Base-by-base conservation (phyloP, 2,329 filamentous ascomycete genomes). In the Trichoderma oligosporum region DNA sequence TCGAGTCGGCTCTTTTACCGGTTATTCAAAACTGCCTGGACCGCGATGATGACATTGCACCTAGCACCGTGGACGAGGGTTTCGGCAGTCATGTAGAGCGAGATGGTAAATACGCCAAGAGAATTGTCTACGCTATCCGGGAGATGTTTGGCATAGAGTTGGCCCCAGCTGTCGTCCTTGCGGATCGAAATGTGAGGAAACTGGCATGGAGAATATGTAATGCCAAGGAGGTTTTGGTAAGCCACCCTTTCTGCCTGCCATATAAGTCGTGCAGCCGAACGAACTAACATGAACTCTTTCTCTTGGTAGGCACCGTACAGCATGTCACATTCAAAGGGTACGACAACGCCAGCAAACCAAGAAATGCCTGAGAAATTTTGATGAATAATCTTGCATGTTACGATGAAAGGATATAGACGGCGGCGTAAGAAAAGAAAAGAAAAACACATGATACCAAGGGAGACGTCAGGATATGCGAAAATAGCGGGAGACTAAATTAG, bases 121-220 rank as follows among this genome's bases (percentile, higher is more conserved):
- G 94, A 39, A 88, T 97, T 9, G 92, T 97, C 0, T 97, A 96
- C 71, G 94, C 92, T 4, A 90, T 99, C 25, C 88, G 89, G 62
- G 89, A 96, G 70, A 97, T 97, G 91, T 95, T 99, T 70, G 94
- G 92, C 51, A 89, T 99, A 60, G 94, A 99, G 71, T 92, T 99
- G 68, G 90, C 94, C 1, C 87, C 92, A 0, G 90, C 91, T 42
- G 93, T 97, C 1, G 94, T 99, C 29, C 85, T 89, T 52, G 91
- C 92, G 0, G 94, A 99, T 74, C 91, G 94, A 5, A 95, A 87
- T 64, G 89, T 97, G 59, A 84, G 82, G 67, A 96, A 96, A 69
- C 76, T 99, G 61, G 91, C 92, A 5, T 97, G 93, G 92, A 83
- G 94, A 67, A 89, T 99, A 62, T 94, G 88, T 71, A 96, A 96